Evolutionary conservation across 1,139 yeast genomes (phyloP).

Genomic region (Geotrichum australiense): DNA sequence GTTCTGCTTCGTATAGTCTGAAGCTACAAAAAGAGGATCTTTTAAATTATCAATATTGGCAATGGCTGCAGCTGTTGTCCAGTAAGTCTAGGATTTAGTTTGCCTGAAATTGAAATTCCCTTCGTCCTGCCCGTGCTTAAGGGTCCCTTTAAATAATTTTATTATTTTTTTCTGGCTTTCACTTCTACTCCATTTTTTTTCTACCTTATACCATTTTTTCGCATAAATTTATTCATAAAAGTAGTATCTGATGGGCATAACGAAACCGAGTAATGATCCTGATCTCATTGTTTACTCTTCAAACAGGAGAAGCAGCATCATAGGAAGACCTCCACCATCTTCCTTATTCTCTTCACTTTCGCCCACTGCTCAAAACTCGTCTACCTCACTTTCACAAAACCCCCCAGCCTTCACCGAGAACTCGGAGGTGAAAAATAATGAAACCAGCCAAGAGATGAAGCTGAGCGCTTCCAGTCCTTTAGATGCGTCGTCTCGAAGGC

Average conservation of each 20-base stretch:
- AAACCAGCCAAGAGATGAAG: background rate
- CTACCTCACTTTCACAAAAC: background rate
- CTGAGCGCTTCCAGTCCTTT: background rate
- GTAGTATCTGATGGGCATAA: background rate
- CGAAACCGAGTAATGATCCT: background rate
- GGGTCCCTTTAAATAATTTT: background rate
- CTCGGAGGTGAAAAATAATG: background rate
- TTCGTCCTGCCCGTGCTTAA: background rate
- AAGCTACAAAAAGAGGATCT: background rate
- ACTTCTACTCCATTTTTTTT: background rate
- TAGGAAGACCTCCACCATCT: constrained; percentile 16
- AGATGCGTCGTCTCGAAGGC: constrained; percentile 9
- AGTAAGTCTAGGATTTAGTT: too few relatives aligned
- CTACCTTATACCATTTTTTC: background rate
- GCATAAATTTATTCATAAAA: too few relatives aligned
- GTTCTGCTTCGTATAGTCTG: background rate
- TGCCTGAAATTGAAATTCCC: background rate
- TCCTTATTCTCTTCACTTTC: constrained; percentile 13
- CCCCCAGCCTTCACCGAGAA: background rate
- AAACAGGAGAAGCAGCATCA: constrained; percentile 10
- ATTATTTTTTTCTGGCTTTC: background rate
- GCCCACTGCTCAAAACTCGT: background rate
- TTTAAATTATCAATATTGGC: background rate
- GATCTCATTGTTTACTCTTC: constrained; percentile 1
- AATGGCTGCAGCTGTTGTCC: too few relatives aligned